Conservation (phyloP, 345 rosid genomes). For the Pugionium dolabratum region DNA sequence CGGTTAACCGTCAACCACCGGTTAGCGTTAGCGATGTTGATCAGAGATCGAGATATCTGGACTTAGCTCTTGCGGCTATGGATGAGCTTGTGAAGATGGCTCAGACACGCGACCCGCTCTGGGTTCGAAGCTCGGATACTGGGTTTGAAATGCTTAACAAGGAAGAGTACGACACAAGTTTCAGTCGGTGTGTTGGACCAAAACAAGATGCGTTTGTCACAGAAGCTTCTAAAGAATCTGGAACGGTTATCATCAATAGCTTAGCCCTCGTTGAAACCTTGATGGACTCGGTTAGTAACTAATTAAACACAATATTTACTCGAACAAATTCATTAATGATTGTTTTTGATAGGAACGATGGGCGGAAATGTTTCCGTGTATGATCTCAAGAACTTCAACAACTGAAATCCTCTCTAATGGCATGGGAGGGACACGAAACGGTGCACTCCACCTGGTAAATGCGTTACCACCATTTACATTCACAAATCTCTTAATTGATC, state of each 20-base stretch:
- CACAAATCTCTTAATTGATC: neutral
- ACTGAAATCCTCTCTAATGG: constrained; percentile 78
- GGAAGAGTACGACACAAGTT: constrained; percentile 68
- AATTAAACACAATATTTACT: too few relatives aligned
- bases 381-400: constrained; percentile 79
- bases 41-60: constrained; percentile 74
- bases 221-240: constrained; percentile 85
- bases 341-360: constrained; percentile 63
- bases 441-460: constrained; percentile 82
- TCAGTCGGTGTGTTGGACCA: constrained; percentile 69
- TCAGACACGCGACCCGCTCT: constrained; percentile 72
- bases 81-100: constrained; percentile 88
- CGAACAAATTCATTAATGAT: neutral
- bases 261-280: constrained; percentile 87
- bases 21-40: constrained; percentile 48
- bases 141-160: constrained; percentile 58
- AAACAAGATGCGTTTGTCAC: constrained; percentile 69
- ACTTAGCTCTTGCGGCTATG: constrained; percentile 87
- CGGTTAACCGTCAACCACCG: constrained; percentile 33
- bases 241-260: constrained; percentile 85
- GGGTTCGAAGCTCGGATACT: constrained; percentile 64
- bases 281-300: constrained; percentile 79
- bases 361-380: constrained; percentile 96
- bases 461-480: neutral
- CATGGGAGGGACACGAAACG: constrained; percentile 88